Base-by-base conservation (phyloP, 768 basidiomycete species). In the Coprinopsis cinerea region DNA sequence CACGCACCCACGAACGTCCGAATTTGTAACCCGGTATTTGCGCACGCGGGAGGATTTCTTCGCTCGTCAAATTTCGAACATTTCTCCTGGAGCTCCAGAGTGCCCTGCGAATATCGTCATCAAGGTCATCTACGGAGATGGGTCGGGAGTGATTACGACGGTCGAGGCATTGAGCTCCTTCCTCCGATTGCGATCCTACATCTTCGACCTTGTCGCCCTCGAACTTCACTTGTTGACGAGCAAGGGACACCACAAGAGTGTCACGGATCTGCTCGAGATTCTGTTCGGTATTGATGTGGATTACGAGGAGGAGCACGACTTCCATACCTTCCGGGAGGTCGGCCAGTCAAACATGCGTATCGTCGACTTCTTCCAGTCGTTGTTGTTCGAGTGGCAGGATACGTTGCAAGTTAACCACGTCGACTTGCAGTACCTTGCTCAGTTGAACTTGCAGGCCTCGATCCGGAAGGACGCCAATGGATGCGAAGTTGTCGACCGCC, bases 1-100 rank as follows among this genome's bases (percentile, higher is more conserved):
- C 67, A 76, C 83, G n/a, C 91, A 97, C 59, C 78, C 85, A 7
- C 75, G 79, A 34, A 95, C 93, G 0, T 88, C 88, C 0, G 82
- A 84, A 28, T 81, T 83, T 48, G 83, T 82, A 3, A 84, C 88
- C 67, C 81, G 91, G 0, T 96, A 95, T 61, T 75, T 96, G 27
- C 83, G 89, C 28, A 90, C 88, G 1, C 75, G 85, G 7, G 88
- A 95, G 63, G 84, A 93, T 59, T 97, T 93, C 69, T 92, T 93
- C 59, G 81, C 81, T 2, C 78, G 88, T 1, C 93, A 96, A 60
- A 76, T 95, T n/a, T 77, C 82, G 4, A 79, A 74, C 10, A 74
- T 94, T 24, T 88, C 92, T 1, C 78, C 83, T 23, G 72, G 75
- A 50, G 75, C 77, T 0, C 83, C 88, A 0, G 64, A 74, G 23